Evolutionary conservation across 2,329 filamentous ascomycete genomes (phyloP), one percentile per base, ranked within the genome.

Genomic region (Periconia sp.): DNA sequence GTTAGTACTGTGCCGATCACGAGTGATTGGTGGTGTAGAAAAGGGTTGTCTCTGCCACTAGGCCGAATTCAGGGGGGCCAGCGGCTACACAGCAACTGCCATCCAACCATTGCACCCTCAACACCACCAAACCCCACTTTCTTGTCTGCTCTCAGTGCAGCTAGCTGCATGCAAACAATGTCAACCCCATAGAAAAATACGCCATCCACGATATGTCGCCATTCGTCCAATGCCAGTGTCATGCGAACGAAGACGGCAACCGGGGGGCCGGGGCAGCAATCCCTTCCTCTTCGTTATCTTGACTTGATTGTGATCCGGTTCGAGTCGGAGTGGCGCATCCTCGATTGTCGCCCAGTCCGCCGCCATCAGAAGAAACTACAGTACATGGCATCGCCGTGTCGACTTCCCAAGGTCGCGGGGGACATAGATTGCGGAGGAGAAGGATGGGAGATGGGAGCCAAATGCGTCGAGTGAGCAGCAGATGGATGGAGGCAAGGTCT

Each of bases 231-330:
- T n/a, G 8, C 31, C 30, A 50, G 41, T 62, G 58, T 71, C 66
- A 71, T 73, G 71, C 71, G 70, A 73, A 71, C 70, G 52, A 56
- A 64, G 56, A 55, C 56, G 27, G 43, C 14, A 27, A 33, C 17
- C 17, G 6, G 20, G 14, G 7, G 17, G 55, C 20, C 57, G 59
- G 59, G 54, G 47, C 50, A 49, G 35, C n/a, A n/a, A n/a, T n/a
- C n/a, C 50, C 52, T 43, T 8, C 8, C 56, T 45, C 44, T 44
- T 41, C 50, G 45, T 46, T 41, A 44, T 54, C 61, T 57, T 69
- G 65, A 68, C 67, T 69, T 57, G 64, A 61, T 54, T 56, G 55
- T 50, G 35, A 50, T 27, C 23, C 23, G 23, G 23, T 27, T 8
- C 44, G 47, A 60, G 56, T 64, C 60, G 61, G 63, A 58, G 59